Evolutionary conservation across 2,329 filamentous ascomycete species (phyloP), one percentile per base, ranked within the genome.

Genomic region (Lecanosticta acicola): DNA sequence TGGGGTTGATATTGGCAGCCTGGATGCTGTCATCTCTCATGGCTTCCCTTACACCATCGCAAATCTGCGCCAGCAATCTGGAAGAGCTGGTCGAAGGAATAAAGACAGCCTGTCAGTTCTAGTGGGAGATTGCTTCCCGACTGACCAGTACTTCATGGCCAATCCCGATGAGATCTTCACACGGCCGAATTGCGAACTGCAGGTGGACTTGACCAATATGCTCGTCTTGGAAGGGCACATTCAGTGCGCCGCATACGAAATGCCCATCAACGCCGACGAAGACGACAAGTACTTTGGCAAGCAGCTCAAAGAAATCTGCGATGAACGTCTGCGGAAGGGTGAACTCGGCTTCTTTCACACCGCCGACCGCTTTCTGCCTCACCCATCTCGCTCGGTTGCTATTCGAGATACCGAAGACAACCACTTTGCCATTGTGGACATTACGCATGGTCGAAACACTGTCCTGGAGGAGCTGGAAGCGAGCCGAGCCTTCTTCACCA

Each of bases 401-500:
- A 95, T 98, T 55, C 81, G 91, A 37, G 90, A 96, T 61, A 91
- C 86, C 0, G 83, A 86, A 66, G 87, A 96, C 49, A 83, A 87
- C n/a, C 86, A 94, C 61, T 96, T 96, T 63, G 91, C 93, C 18
- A 86, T 98, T 41, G 80, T 98, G 42, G 88, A 98, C 69, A 84
- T 84, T 11, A 93, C 87, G 0, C 80, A 93, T 55, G 83, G 83
- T 19, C 80, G 80, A 44, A 97, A 97, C 62, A 72, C 83, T 0
- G 85, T 98, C 0, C 76, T 98, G 1, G 93, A 98, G 71, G 90
- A 97, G 68, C 77, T 98, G n/a, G 93, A 97, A 68, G 87, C 89
- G 1, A 93, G 86, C 1, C 81, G 93, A n/a, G 91, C 91, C 1
- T 91, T 88, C 56, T 97, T 95, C 67, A 95, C 89, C 1, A 79